Conservation (phyloP, 306 rosid species). For the Myrica gale region DNA sequence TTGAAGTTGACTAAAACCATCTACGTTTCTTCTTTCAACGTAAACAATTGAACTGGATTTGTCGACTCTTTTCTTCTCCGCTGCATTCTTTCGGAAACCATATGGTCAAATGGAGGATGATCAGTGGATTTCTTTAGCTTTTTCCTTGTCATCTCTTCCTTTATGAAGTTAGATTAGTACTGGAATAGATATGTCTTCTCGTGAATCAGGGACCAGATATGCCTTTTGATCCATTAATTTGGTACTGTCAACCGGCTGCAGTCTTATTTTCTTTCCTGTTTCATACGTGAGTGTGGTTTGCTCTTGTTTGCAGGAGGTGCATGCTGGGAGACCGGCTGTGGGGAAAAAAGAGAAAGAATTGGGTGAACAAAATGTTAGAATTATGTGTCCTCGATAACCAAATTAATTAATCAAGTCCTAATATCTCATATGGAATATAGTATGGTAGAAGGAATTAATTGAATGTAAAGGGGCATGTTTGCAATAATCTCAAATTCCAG, state of each 20-base stretch:
- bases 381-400: too few relatives aligned
- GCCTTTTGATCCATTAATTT: constrained; percentile 57
- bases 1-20: background rate
- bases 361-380: too few relatives aligned
- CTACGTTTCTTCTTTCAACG: background rate
- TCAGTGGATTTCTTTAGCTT: background rate
- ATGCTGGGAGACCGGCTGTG: background rate
- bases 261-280: background rate
- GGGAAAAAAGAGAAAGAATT: background rate
- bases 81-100: background rate
- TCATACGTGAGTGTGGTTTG: background rate
- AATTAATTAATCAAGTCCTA: too few relatives aligned
- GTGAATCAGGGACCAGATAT: constrained; percentile 31
- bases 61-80: background rate
- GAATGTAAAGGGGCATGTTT: too few relatives aligned
- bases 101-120: background rate
- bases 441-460: too few relatives aligned
- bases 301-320: constrained; percentile 20
- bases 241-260: constrained; percentile 72
- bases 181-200: background rate
- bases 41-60: background rate
- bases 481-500: too few relatives aligned
- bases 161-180: background rate
- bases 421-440: too few relatives aligned
- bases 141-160: background rate